Evolutionary conservation across 495 filamentous ascomycete genomes (phyloP).

Genomic region (Podospora sp.): DNA sequence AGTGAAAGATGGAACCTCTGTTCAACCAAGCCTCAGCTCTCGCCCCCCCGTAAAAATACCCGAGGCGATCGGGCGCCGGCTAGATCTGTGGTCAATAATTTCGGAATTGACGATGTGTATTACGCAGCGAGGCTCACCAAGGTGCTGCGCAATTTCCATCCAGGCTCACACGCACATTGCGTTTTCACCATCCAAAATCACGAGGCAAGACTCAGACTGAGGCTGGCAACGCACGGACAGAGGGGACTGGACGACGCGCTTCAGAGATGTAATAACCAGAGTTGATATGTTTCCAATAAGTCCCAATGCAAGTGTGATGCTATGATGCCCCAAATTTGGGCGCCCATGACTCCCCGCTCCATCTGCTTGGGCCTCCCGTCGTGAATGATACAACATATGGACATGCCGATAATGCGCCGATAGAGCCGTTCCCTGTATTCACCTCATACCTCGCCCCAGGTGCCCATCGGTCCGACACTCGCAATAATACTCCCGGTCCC

Average conservation of each 20-base stretch:
- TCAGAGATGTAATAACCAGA: background rate
- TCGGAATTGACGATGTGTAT: background rate
- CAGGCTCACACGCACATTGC: background rate
- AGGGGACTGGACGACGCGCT: background rate
- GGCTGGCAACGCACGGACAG: background rate
- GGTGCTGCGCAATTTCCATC: slow-evolving; percentile 7
- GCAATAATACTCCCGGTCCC: slow-evolving; percentile 72
- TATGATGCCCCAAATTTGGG: background rate
- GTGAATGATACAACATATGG: background rate
- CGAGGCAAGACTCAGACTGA: background rate
- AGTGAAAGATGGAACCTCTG: background rate
- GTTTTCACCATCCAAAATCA: background rate
- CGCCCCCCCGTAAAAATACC: slow-evolving; percentile 6
- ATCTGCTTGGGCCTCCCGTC: background rate
- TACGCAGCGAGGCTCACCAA: slow-evolving; percentile 7
- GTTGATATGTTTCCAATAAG: background rate
- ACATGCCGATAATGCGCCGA: background rate
- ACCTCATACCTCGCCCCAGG: slow-evolving; percentile 69
- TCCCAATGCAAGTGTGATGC: slow-evolving; percentile 9
- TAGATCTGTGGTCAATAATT: slow-evolving; percentile 1
- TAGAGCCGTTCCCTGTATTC: background rate
- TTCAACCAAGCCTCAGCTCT: background rate
- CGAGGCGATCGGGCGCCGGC: slow-evolving; percentile 14
- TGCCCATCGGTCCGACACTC: slow-evolving; percentile 65
- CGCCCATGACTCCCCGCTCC: background rate